Evolutionary conservation across 768 basidiomycete species (phyloP), one percentile per base, ranked within the genome.

Genomic region (Pulveroboletus sp.): DNA sequence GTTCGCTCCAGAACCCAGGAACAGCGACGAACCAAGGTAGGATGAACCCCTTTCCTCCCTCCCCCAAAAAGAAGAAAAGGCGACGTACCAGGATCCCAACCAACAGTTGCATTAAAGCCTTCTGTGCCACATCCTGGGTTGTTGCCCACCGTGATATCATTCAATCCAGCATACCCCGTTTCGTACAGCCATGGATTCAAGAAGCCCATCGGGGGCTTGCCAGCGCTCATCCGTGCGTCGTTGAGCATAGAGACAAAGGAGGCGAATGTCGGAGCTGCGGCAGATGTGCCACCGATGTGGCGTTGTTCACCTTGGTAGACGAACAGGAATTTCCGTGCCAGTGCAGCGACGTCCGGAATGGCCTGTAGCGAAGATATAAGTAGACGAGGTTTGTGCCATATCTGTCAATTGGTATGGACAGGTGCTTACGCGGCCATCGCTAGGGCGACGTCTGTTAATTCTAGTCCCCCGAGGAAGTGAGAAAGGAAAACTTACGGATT

Each of bases 321-420:
- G 38, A 86, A 73, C 11, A 67, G 63, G 72, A 78, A 86, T 32
- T 67, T 61, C 38, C 63, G 58, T 1, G 73, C 72, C 59, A 83
- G 83, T 0, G 86, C 83, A 0, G 84, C 69, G 31, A 88, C 82
- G 55, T 89, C 86, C 9, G 85, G 86, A 57, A 73, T 71, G 10
- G 69, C 85, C 81, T 57, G 44, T n/a, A 11, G 30, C 17, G 5
- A 8, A 45, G 4, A 26, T 7, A 3, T 45, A 0, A 38, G 15
- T n/a, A 10, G 17, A 13, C 2, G 17, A 10, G n/a, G 7, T 33
- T 3, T 27, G 18, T 8, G 13, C 14, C 8, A 3, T 8, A 5
- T 8, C 2, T 14, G 10, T 30, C 6, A 6, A 24, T 17, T 27
- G 2, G n/a, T 4, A 11, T 27, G 24, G 8, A 26, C 8, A 1